Base-by-base conservation (phyloP, 2,329 filamentous ascomycete genomes). In the Penicillium sp. region DNA sequence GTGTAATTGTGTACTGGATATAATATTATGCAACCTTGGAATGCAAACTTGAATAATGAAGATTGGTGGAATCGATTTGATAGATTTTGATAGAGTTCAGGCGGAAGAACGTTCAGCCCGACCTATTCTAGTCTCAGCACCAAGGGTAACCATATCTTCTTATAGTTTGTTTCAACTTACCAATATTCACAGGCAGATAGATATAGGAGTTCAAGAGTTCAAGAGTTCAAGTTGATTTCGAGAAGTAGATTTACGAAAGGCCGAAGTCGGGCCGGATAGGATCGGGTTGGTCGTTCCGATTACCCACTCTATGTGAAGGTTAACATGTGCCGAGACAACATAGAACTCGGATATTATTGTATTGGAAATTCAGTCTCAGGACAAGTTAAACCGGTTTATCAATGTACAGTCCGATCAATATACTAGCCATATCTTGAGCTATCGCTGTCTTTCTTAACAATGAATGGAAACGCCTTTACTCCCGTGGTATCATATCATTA, bases 201-300 rank as follows among this genome's bases (percentile, higher is more conserved):
- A 21, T 11, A 13, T 42, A 31, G 13, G 37, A 4, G 27, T 4
- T 4, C 4, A 42, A 7, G 5, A 42, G 39, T 22, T 22, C 2
- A 14, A 14, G 19, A 22, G 10, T 22, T 13, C n/a, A 42, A 22
- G 19, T 37, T 16, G 44, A 35, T 14, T 4, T 6, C 35, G 13
- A 31, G 27, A 49, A 39, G 10, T 22, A 22, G 35, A 21, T 8
- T n/a, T 48, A 13, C 33, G n/a, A 22, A 4, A 37, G 48, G 26
- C 56, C 48, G 53, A 58, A 37, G 21, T 63, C 63, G 61, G 57
- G 57, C 43, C 62, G 62, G 55, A 39, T 62, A 63, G 50, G 44
- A 47, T 63, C 49, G 62, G 61, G 60, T 49, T 65, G 59, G 42
- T 59, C 47, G 39, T 63, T 47, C 62, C 62, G 62, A 63, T 49